Conservation (phyloP, 805 yeast species). For the Spathaspora hagerdaliae region DNA sequence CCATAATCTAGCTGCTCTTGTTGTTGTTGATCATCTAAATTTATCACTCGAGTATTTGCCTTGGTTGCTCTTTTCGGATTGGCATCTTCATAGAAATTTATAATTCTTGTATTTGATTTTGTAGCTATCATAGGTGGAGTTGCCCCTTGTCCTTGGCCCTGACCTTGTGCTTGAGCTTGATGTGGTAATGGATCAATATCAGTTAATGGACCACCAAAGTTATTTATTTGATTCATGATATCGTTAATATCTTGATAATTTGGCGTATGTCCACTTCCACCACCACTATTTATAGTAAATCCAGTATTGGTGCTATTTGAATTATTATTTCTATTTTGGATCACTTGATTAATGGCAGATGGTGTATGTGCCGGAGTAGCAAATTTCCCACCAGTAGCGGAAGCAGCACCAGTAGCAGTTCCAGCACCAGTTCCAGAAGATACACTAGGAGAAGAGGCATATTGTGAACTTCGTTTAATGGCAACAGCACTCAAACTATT, state of each 20-base stretch:
- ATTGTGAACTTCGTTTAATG: slow-evolving; percentile 11
- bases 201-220: slow-evolving; percentile 44
- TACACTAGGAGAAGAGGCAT: slow-evolving; percentile 24
- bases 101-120: slow-evolving; percentile 50
- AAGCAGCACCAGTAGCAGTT: not conserved
- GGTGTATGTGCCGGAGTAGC: slow-evolving; percentile 40
- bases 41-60: slow-evolving; percentile 50
- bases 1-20: no score
- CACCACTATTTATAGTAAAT: not conserved
- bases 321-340: slow-evolving; percentile 13
- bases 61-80: slow-evolving; percentile 48
- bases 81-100: slow-evolving; percentile 44
- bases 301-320: not conserved
- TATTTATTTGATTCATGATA: slow-evolving; percentile 35
- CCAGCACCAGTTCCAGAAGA: no score
- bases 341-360: slow-evolving; percentile 34
- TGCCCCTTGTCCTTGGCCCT: no score
- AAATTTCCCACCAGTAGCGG: slow-evolving; percentile 22
- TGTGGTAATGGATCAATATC: slow-evolving; percentile 43
- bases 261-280: slow-evolving; percentile 13
- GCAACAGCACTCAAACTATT: slow-evolving; percentile 13
- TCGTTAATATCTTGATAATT: slow-evolving; percentile 36
- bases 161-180: no score
- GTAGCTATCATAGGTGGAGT: slow-evolving; percentile 53
- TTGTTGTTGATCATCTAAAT: slow-evolving; percentile 17